These are phyloP conservation scores for Solanum hybrid DNA, from an alignment of 305 asterid species.

Conservation along the genomic window DNA sequence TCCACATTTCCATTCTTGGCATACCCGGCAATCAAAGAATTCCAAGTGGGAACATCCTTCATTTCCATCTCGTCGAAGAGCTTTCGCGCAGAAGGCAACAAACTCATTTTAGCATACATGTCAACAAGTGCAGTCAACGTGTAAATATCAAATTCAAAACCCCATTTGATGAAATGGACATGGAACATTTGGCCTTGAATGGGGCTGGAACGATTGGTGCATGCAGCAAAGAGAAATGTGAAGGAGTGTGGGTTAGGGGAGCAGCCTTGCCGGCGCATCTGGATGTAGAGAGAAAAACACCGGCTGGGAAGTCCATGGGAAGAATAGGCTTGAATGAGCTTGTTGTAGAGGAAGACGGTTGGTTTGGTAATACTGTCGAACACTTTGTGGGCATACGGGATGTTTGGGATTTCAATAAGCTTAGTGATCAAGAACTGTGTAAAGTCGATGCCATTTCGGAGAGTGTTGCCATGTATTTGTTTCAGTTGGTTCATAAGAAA, in stretches of 20 bases:
- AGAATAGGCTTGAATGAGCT: conserved; percentile 69
- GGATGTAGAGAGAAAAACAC: conserved; percentile 51
- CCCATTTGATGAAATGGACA: conserved; percentile 54
- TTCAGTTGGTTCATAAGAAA: conserved; percentile 52
- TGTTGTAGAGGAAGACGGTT: conserved; percentile 59
- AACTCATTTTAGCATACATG: conserved; percentile 75
- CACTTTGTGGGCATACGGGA: conserved; percentile 63
- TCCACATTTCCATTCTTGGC: conserved; percentile 51
- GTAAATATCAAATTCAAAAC: conserved; percentile 39
- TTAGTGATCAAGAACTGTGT: conserved; percentile 32
- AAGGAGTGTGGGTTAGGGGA: conserved; percentile 54
- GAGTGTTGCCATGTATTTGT: conserved; percentile 50
- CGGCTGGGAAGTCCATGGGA: conserved; percentile 38
- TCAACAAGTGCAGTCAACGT: conserved; percentile 62
- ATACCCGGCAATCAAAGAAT: conserved; percentile 63
- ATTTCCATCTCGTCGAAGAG: conserved; percentile 45
- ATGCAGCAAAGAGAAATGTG: conserved; percentile 61
- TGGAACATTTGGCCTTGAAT: conserved; percentile 48
- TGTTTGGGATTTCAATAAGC: conserved; percentile 38
- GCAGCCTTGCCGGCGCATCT: conserved; percentile 29
- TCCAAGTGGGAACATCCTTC: conserved; percentile 64
- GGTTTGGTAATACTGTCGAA: conserved; percentile 58
- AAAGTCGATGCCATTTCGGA: conserved; percentile 47
- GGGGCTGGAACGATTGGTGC: conserved; percentile 29
- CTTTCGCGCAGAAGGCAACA: conserved; percentile 35